These are phyloP conservation scores for Hypomyces perniciosus DNA, from an alignment of 2,329 filamentous ascomycete genomes.

Conservation along the genomic window DNA sequence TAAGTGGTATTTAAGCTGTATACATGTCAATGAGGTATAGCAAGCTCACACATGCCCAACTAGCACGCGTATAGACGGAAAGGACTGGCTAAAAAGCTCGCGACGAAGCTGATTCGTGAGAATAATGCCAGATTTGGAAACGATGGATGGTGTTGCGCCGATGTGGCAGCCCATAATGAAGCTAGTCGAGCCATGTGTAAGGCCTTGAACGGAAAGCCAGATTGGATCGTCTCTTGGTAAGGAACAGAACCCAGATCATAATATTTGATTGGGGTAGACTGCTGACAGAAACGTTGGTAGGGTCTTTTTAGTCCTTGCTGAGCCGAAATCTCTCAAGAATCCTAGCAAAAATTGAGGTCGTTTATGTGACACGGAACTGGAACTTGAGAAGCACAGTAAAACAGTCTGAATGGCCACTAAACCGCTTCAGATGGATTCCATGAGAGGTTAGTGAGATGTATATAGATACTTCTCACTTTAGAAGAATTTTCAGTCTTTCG, in stretches of 20 bases:
- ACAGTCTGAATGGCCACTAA: too few relatives aligned
- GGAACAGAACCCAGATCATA: slow-evolving; percentile 13
- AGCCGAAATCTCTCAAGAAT: too few relatives aligned
- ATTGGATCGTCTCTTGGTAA: slow-evolving; percentile 57
- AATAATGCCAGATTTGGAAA: slow-evolving; percentile 38
- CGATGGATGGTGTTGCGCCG: slow-evolving; percentile 53
- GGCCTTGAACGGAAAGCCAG: slow-evolving; percentile 50
- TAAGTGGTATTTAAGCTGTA: slow-evolving; percentile 15
- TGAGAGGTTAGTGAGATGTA: too few relatives aligned
- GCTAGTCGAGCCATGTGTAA: slow-evolving; percentile 57
- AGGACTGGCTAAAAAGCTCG: slow-evolving; percentile 58
- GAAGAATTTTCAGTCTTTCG: too few relatives aligned
- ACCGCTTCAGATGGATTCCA: too few relatives aligned
- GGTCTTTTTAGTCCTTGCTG: too few relatives aligned
- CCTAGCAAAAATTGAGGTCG: too few relatives aligned
- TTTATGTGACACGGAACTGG: too few relatives aligned
- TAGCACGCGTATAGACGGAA: slow-evolving; percentile 50
- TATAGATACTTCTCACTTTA: too few relatives aligned
- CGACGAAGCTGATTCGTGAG: slow-evolving; percentile 51
- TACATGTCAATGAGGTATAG: background rate
- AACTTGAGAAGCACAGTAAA: too few relatives aligned
- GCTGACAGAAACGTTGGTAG: too few relatives aligned
- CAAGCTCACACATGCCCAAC: background rate
- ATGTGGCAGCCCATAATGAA: slow-evolving; percentile 56
- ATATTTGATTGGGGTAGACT: too few relatives aligned